phyloP scores from a whole-genome alignment of 2,329 filamentous ascomycete genomes.

The Microcyclosporella mali region DNA sequence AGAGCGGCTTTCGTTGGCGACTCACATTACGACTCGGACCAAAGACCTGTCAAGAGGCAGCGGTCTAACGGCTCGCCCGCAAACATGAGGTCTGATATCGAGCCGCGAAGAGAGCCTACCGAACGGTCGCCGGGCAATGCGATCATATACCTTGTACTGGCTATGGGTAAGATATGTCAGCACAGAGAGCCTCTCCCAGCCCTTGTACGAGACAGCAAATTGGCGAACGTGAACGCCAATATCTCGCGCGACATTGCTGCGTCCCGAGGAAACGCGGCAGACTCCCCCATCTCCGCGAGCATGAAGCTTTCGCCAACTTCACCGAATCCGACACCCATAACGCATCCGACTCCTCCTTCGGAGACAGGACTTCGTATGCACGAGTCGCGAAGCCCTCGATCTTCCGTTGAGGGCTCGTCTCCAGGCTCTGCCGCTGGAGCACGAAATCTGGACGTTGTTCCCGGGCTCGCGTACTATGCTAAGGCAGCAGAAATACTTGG shows the following conservation, averaged over 20 bases:
- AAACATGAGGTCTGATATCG: conserved; percentile 10
- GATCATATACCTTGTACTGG: conserved; percentile 73
- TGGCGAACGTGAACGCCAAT: conserved; percentile 30
- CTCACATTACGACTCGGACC: conserved; percentile 19
- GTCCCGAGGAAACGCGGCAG: conserved; percentile 17
- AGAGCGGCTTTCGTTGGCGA: conserved; percentile 25
- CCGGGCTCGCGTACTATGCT: conserved; percentile 84
- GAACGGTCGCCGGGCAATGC: conserved; percentile 70
- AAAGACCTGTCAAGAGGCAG: conserved; percentile 27
- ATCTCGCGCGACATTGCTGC: conserved; percentile 28
- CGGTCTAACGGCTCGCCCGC: conserved; percentile 26
- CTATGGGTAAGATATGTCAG: conserved; percentile 75
- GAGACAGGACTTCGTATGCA: conserved; percentile 19
- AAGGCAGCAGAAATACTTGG: conserved; percentile 82
- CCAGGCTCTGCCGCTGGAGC: conserved; percentile 11
- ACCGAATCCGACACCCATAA: conserved; percentile 31
- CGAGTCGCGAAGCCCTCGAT: conserved; percentile 26
- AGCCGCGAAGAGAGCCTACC: conserved; percentile 26
- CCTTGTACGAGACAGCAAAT: conserved; percentile 48
- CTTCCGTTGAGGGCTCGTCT: conserved; percentile 25
- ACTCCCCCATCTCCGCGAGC: conserved; percentile 26
- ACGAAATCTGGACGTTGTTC: conserved; percentile 66
- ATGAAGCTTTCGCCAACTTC: conserved; percentile 36
- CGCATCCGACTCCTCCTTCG: conserved; percentile 27
- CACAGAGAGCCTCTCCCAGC: conserved; percentile 47